Evolutionary conservation across 257 asterid species (phyloP), one percentile per base, ranked within the genome.

Genomic region (Salvia miltiorrhiza): DNA sequence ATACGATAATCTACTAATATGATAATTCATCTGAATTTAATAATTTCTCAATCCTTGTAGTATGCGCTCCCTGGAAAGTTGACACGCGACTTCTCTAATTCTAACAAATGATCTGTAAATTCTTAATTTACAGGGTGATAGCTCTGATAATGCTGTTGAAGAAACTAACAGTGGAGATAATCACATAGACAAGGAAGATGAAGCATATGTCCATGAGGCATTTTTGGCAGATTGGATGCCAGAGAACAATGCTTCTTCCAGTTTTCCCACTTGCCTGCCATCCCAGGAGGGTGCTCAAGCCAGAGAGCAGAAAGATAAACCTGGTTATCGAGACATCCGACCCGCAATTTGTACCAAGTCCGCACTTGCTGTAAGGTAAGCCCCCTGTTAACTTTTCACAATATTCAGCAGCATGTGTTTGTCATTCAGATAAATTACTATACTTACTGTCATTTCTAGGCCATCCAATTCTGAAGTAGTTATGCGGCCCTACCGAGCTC

Each of bases 201-300:
- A 83, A 83, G 95, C 93, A 37, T 94, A 89, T 81, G 96, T 94
- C 62, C 97, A 94, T 13, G 97, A 91, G 78, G 99, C 99, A 20
- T 94, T 94, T 84, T 83, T 94, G 84, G 90, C 96, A 23, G 99
- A 91, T 77, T 88, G 96, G 96, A 83, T 89, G 81, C 95, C 97
- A 7, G 83, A 72, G 63, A 64, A 71, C 64, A 77, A 76, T 72
- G 76, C 60, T 69, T 75, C 79, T 59, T 57, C 81, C n/a, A 76
- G 74, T 35, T 62, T 55, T 74, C 78, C 81, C 28, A 52, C 72
- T 71, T 54, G 32, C 63, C 52, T 73, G 68, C 78, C 70, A 35
- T 52, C 77, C 30, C 71, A 64, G 39, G 87, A 43, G 79, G 74
- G 76, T 71, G 73, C 82, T 68, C 86, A 67, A 75, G 74, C 78